Evolutionary conservation across 768 basidiomycete species (phyloP).

Genomic region (Boletus coccyginus): DNA sequence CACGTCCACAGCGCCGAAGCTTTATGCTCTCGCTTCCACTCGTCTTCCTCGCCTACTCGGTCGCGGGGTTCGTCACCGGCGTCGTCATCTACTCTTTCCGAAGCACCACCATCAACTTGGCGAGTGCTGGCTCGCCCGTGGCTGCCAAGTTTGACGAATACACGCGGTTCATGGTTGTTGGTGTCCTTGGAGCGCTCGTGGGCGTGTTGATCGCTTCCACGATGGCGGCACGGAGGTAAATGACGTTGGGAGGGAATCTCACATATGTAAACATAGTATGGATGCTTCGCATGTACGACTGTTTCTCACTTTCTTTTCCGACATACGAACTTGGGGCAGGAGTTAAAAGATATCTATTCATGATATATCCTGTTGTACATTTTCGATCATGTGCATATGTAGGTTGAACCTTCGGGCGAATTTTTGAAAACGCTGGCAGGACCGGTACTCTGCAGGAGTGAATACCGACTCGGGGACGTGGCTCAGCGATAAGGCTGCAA

Average conservation of each 20-base stretch:
- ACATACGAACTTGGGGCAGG: background rate
- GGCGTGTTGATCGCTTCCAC: slow-evolving; percentile 58
- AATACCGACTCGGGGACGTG: background rate
- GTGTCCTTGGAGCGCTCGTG: slow-evolving; percentile 59
- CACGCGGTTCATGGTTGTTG: slow-evolving; percentile 61
- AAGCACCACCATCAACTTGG: slow-evolving; percentile 42
- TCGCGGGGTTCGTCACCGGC: slow-evolving; percentile 64
- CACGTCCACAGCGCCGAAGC: slow-evolving; percentile 39
- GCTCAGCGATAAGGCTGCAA: background rate
- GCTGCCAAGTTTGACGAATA: slow-evolving; percentile 53
- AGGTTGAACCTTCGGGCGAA: background rate
- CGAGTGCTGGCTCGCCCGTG: slow-evolving; percentile 29
- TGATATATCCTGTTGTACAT: background rate
- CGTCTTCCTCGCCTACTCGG: slow-evolving; percentile 69
- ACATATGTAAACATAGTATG: background rate
- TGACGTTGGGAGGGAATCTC: background rate
- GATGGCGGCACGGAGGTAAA: slow-evolving; percentile 28
- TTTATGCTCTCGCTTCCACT: slow-evolving; percentile 69
- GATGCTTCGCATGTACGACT: background rate
- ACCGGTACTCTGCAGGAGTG: too few relatives aligned
- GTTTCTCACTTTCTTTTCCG: background rate
- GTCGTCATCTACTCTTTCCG: slow-evolving; percentile 66
- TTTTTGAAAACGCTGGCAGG: background rate
- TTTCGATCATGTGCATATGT: background rate
- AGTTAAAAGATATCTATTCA: slow-evolving; percentile 2